Percentiles rank a stretch among this genome's conserved stretches.
These are phyloP conservation scores for Pyrrhoderma lamaoense DNA, from an alignment of 1,284 basidiomycete genomes.

Conservation along the genomic window DNA sequence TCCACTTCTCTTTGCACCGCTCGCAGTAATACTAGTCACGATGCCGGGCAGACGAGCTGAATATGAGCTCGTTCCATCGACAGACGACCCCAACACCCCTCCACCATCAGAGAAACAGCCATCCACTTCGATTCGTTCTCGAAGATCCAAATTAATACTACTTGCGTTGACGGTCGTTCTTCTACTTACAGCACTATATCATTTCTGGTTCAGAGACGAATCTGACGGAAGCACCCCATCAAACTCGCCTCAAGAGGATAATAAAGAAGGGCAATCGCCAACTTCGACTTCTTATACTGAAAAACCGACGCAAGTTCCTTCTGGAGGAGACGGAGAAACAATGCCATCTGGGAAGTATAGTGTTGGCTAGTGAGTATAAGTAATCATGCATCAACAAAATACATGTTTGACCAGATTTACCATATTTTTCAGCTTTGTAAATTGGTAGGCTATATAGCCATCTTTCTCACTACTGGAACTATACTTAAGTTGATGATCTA, in stretches of 20 bases:
- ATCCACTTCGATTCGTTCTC: background rate
- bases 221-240: background rate
- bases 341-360: conserved; percentile 51
- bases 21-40: background rate
- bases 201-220: conserved; percentile 15
- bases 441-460: conserved; percentile 46
- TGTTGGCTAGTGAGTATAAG: conserved; percentile 64
- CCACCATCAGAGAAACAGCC: background rate
- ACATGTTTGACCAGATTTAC: conserved; percentile 12
- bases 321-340: conserved; percentile 22
- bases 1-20: no score
- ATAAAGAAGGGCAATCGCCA: background rate
- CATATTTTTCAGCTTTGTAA: conserved; percentile 52
- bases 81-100: conserved; percentile 13
- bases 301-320: conserved; percentile 7
- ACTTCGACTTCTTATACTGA: background rate
- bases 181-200: conserved; percentile 10
- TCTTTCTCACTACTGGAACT: background rate
- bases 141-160: conserved; percentile 6
- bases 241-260: conserved; percentile 4
- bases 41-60: conserved; percentile 13
- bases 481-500: conserved; percentile 27
- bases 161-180: conserved; percentile 7
- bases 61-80: conserved; percentile 17
- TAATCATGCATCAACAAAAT: conserved; percentile 1